Conservation (phyloP, 1,139 yeast genomes). For the Hyphopichia khmerensis region DNA sequence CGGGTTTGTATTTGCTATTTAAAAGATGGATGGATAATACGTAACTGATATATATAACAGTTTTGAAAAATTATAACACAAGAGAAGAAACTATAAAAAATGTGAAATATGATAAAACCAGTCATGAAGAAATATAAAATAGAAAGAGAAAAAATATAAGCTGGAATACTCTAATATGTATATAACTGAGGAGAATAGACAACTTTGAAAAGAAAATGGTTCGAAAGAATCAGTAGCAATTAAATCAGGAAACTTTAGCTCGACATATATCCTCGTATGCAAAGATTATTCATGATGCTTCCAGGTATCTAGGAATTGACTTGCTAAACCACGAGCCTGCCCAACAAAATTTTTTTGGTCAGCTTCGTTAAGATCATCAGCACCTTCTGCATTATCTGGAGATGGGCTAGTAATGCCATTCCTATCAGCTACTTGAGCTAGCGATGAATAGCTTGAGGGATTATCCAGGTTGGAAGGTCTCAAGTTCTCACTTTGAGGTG, state of each 20-base stretch:
- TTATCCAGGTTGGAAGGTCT: neutral
- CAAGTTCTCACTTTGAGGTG: neutral
- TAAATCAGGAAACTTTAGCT: too few relatives aligned
- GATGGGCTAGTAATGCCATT: conserved; percentile 39
- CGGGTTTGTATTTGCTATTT: neutral
- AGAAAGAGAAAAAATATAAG: neutral
- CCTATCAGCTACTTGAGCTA: conserved; percentile 53
- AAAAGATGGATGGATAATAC: neutral
- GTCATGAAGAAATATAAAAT: neutral
- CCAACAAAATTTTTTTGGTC: conserved; percentile 25
- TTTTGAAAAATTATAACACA: neutral
- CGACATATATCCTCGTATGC: too few relatives aligned
- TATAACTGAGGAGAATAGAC: too few relatives aligned
- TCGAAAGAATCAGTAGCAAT: too few relatives aligned
- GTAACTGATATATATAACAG: neutral
- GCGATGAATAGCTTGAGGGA: conserved; percentile 32
- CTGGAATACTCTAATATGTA: too few relatives aligned
- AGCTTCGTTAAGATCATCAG: conserved; percentile 1
- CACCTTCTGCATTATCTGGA: conserved; percentile 13
- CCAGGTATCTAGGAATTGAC: conserved; percentile 35
- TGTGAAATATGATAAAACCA: neutral
- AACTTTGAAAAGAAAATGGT: neutral
- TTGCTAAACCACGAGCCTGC: conserved; percentile 43
- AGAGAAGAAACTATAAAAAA: neutral
- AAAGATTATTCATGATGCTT: conserved; percentile 15